Evolutionary conservation across 2,329 filamentous ascomycete species (phyloP), one percentile per base, ranked within the genome.

Genomic region (Lasiodiplodia gonubiensis): DNA sequence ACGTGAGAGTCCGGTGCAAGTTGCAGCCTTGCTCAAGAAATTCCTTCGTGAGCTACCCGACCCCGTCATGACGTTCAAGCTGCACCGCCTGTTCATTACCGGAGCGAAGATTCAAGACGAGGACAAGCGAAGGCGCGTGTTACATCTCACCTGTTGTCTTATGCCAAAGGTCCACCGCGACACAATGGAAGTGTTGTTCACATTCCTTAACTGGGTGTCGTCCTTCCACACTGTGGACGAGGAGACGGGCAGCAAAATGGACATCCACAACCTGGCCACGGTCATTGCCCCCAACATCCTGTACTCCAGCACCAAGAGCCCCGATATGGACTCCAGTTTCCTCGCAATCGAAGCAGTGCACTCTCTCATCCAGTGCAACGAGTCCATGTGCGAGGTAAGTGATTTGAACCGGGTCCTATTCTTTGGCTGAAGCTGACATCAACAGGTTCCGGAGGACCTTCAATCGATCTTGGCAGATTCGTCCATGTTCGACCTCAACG

Each of bases 151-250:
- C 10, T 97, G 94, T 80, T 99, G 95, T 80, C 83, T 99, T 55
- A 83, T 99, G 63, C 95, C 95, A 18, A 97, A 98, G 78, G 87
- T 90, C 60, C 93, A 99, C 77, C 89, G 95, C 68, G 95, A 99
- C 79, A 94, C 92, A 21, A 89, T 99, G 79, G 95, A 99, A 80
- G 93, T 99, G 51, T 81, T 99, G 1, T 98, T 97, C 81, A 92
- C 90, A 61, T 99, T 99, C 85, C 85, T 99, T 55, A 97, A 97
- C 75, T 99, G 95, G 94, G 93, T 94, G 5, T 93, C 94, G 4
- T 97, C 94, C 1, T 99, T 99, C 83, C 94, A 96, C 70, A 94
- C 97, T 75, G 90, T 99, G 16, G 95, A 99, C 73, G 95, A 99
- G 75, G 95, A 99, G 77, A 92, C 91, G 25, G 95, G 95, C 30